Percentiles rank a stretch among this genome's conserved stretches.
phyloP scores from a whole-genome alignment of 208 protist species.

The Tritrichomonas foetus region DNA sequence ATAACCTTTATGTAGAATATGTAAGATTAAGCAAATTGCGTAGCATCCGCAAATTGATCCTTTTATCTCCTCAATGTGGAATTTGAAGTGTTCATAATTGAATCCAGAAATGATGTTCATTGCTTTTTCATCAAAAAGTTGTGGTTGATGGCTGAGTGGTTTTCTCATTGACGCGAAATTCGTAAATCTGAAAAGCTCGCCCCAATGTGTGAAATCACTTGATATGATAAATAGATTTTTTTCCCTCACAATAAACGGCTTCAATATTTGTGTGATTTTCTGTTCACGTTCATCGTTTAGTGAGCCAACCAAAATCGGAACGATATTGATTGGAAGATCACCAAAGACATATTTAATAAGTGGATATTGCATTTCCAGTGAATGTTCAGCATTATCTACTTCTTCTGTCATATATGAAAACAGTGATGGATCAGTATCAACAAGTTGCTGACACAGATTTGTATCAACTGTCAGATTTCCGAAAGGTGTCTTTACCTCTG shows the following conservation, averaged over 20 bases:
- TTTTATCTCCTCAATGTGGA: neutral
- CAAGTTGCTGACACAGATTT: neutral
- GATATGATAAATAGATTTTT: neutral
- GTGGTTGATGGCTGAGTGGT: neutral
- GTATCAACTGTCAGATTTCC: neutral
- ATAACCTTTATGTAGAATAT: neutral
- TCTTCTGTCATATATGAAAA: neutral
- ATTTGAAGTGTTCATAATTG: neutral
- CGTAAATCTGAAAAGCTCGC: neutral
- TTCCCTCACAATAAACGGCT: neutral
- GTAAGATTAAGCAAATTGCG: neutral
- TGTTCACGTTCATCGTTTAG: neutral
- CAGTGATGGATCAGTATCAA: neutral
- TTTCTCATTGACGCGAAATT: neutral
- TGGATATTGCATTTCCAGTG: conserved; percentile 36
- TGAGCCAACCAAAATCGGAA: conserved; percentile 10
- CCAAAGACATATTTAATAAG: neutral
- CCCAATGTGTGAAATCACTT: conserved; percentile 30
- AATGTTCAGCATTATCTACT: neutral
- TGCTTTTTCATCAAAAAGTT: neutral
- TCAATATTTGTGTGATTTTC: neutral
- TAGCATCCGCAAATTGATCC: conserved; percentile 30
- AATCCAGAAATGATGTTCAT: neutral
- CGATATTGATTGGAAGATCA: neutral
- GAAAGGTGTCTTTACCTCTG: neutral